These are phyloP conservation scores for Debaryomyces udenii DNA, from an alignment of 1,139 yeast species.

Conservation along the genomic window DNA sequence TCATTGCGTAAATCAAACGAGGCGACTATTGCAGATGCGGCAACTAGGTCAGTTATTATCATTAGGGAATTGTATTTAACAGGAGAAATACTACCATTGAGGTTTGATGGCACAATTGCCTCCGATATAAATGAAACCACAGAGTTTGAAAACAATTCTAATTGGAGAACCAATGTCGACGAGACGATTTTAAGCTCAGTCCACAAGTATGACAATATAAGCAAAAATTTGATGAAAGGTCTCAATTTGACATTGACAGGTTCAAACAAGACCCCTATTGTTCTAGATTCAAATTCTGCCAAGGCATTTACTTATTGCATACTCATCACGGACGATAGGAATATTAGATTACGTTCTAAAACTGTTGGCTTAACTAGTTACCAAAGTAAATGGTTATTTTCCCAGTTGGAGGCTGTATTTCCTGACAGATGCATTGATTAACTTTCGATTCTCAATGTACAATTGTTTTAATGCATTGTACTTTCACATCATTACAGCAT, in stretches of 20 bases:
- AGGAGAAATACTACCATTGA: slow-evolving; percentile 49
- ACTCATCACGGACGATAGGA: slow-evolving; percentile 71
- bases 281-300: slow-evolving; percentile 40
- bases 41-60: slow-evolving; percentile 76
- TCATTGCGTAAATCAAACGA: slow-evolving; percentile 75
- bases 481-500: slow-evolving; percentile 5
- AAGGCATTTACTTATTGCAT: slow-evolving; percentile 57
- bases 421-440: slow-evolving; percentile 47
- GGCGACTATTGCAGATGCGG: slow-evolving; percentile 77
- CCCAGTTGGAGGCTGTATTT: slow-evolving; percentile 48
- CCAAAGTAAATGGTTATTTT: slow-evolving; percentile 65
- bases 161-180: slow-evolving; percentile 64
- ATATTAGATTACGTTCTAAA: slow-evolving; percentile 68
- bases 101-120: slow-evolving; percentile 61
- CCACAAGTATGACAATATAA: slow-evolving; percentile 48
- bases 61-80: slow-evolving; percentile 67
- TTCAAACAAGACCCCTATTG: slow-evolving; percentile 5
- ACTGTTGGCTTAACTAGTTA: slow-evolving; percentile 59
- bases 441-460: slow-evolving; percentile 5
- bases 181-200: slow-evolving; percentile 61
- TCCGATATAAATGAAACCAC: slow-evolving; percentile 56
- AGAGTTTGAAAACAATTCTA: slow-evolving; percentile 65
- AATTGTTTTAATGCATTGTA: background rate
- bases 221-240: slow-evolving; percentile 43
- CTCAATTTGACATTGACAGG: slow-evolving; percentile 28